Evolutionary conservation across 345 rosid genomes (phyloP).

Genomic region (Adansonia digitata): DNA sequence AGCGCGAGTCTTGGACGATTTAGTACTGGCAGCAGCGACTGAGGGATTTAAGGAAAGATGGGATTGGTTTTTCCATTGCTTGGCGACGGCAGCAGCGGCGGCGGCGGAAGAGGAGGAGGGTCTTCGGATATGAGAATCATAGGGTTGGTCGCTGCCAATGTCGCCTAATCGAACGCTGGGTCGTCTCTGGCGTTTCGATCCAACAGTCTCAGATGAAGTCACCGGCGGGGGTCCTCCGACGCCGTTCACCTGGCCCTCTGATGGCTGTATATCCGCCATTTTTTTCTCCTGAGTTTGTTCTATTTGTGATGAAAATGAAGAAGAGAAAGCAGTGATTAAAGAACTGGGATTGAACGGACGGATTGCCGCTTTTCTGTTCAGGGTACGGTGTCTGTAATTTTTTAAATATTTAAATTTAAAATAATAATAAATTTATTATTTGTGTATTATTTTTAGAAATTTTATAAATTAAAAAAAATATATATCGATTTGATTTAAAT

Average conservation of each 20-base stretch:
- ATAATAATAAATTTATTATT: too few relatives aligned
- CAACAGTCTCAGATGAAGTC: constrained; percentile 48
- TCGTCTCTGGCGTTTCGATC: constrained; percentile 72
- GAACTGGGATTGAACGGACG: neutral
- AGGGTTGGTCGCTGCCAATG: constrained; percentile 69
- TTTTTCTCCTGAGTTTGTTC: neutral
- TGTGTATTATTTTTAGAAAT: too few relatives aligned
- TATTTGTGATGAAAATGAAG: neutral
- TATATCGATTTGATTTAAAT: too few relatives aligned
- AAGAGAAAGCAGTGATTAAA: neutral
- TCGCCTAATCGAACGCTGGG: constrained; percentile 93
- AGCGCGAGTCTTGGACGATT: constrained; percentile 56
- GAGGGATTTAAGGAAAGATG: constrained; percentile 9
- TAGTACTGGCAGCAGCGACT: constrained; percentile 15
- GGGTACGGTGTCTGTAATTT: too few relatives aligned
- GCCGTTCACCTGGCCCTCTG: constrained; percentile 49
- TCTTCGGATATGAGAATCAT: constrained; percentile 48
- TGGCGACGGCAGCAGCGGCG: neutral
- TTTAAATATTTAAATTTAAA: too few relatives aligned
- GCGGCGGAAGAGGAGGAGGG: constrained; percentile 14
- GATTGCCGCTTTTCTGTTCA: neutral
- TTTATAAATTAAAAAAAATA: too few relatives aligned
- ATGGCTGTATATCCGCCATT: constrained; percentile 53
- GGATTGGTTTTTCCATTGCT: constrained; percentile 26
- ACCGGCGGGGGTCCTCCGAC: constrained; percentile 27